phyloP scores from a whole-genome alignment of 148 eudicot genomes.

The Chenopodium album region DNA sequence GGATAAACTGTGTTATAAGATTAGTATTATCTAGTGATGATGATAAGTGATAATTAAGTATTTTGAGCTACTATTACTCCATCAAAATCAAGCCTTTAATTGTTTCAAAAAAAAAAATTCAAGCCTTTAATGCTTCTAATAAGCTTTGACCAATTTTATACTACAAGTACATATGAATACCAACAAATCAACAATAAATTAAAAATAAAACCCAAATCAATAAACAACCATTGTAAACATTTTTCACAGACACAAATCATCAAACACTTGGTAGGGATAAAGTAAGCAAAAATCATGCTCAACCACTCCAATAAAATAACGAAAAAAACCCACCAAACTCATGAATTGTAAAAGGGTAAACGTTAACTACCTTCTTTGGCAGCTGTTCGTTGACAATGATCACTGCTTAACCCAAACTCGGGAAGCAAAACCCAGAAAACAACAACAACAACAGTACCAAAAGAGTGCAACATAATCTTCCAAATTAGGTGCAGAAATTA shows the following conservation, averaged over 20 bases:
- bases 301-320: not conserved
- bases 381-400: constrained; percentile 17
- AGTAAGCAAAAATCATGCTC: not conserved
- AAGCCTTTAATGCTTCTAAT: too few relatives aligned
- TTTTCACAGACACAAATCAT: constrained; percentile 17
- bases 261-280: constrained; percentile 14
- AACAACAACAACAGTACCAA: not conserved
- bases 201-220: not conserved
- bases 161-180: too few relatives aligned
- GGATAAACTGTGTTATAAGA: not conserved
- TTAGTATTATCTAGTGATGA: too few relatives aligned
- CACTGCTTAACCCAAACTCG: constrained; percentile 10
- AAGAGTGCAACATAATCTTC: constrained; percentile 4
- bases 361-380: constrained; percentile 24
- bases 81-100: too few relatives aligned
- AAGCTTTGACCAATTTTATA: too few relatives aligned
- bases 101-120: too few relatives aligned
- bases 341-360: not conserved
- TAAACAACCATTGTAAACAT: not conserved
- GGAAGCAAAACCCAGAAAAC: constrained; percentile 14
- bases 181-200: too few relatives aligned
- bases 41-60: too few relatives aligned
- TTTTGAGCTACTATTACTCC: too few relatives aligned
- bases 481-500: not conserved
- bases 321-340: constrained; percentile 2